Base-by-base conservation (phyloP, 2,329 filamentous ascomycete genomes). In the Cladorrhinum sp. region DNA sequence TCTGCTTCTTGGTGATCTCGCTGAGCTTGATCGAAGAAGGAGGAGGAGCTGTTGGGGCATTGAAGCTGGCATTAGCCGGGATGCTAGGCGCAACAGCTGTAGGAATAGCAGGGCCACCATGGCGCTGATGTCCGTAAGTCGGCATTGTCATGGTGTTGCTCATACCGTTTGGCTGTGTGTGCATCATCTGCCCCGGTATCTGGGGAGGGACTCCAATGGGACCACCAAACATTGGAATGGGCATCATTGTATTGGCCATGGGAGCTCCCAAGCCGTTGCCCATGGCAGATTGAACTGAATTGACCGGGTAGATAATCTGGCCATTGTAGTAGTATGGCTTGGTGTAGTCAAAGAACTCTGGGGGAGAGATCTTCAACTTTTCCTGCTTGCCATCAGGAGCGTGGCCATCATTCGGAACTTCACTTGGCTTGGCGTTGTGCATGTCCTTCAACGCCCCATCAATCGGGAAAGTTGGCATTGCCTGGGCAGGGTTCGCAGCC, bases 1-100 rank as follows among this genome's bases (percentile, higher is more conserved):
- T 79, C 65, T 86, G 84, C 65, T 81, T 83, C 68, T 76, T 82
- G 7, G 82, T 86, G 65, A 86, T 84, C n/a, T 84, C 81, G 66
- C 84, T 86, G 3, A 79, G 80, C 21, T 79, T 79, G 63, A 86
- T 86, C 6, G 84, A 86, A n/a, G 84, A 85, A 23, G 81, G 75
- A 2, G 80, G 82, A 12, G 80, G 77, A 48, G 68, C 69, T 14
- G 67, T 68, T 67, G 63, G 71, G 53, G 59, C 72, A 57, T 71
- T 61, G 66, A 67, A 59, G 57, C 62, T 65, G 51, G 64, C 60
- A 63, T 63, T 64, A 57, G 56, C 59, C 23, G 61, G 66, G 16
- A 62, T 51, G 58, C 60, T 57, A 60, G 60, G 50, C 55, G 57
- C 57, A 58, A 59, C 59, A 60, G 53, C 57, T 14, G 61, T 58